Conservation (phyloP, 495 filamentous ascomycete species). For the Penicillium silybi region DNA sequence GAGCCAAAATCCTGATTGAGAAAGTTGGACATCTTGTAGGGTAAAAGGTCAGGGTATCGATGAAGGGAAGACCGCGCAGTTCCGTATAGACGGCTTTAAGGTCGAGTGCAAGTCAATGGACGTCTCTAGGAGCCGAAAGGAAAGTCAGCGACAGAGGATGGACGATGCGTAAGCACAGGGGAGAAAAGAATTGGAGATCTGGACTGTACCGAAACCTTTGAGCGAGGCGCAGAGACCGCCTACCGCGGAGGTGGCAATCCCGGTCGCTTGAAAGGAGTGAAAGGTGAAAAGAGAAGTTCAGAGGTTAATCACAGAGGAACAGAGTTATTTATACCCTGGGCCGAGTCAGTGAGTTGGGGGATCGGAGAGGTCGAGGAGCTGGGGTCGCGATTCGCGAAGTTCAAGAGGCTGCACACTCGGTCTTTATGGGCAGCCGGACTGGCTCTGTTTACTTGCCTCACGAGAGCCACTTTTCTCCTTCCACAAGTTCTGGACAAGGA, state of each 20-base stretch:
- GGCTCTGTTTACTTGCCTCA: slow-evolving; percentile 1
- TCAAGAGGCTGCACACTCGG: slow-evolving; percentile 8
- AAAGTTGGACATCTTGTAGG: slow-evolving; percentile 48
- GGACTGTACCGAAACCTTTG: slow-evolving; percentile 12
- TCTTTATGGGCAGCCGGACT: slow-evolving; percentile 5
- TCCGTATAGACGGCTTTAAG: not conserved
- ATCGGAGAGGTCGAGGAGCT: slow-evolving; percentile 6
- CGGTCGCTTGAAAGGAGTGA: not conserved
- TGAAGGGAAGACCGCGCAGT: not conserved
- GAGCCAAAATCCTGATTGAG: slow-evolving; percentile 59
- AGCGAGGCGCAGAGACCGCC: slow-evolving; percentile 11
- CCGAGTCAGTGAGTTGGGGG: slow-evolving; percentile 14
- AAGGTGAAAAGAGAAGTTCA: not conserved
- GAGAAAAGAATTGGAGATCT: not conserved
- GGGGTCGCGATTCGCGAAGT: slow-evolving; percentile 14
- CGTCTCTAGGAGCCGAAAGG: not conserved
- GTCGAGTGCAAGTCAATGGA: not conserved
- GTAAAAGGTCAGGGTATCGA: not conserved
- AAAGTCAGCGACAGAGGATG: not conserved
- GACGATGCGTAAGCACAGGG: not conserved
- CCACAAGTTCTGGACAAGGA: not conserved
- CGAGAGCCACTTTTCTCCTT: not conserved
- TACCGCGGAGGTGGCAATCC: slow-evolving; percentile 4
- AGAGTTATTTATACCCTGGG: slow-evolving; percentile 4
- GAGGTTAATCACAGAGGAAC: not conserved